These are phyloP conservation scores for Zygosaccharomyces bisporus DNA, from an alignment of 805 yeast species.

Conservation along the genomic window DNA sequence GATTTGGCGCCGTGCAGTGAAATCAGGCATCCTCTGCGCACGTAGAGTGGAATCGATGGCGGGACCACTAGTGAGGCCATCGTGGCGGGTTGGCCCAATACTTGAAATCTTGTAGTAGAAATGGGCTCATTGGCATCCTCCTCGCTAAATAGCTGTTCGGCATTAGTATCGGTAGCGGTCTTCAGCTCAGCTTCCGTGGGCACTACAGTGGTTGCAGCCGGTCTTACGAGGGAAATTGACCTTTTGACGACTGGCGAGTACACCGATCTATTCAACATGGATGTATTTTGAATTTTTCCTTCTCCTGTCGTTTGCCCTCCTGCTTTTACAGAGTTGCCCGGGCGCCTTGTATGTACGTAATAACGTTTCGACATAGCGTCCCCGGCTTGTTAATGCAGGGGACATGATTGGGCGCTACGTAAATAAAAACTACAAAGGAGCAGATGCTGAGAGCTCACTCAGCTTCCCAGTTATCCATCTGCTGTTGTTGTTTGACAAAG, in stretches of 20 bases:
- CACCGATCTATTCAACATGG: not conserved
- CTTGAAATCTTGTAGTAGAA: conserved; percentile 17
- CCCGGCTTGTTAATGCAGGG: not conserved
- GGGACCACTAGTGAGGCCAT: conserved; percentile 25
- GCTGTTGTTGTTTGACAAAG: conserved; percentile 57
- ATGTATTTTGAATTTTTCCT: not conserved
- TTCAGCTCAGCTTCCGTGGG: conserved; percentile 21
- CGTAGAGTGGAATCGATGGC: conserved; percentile 22
- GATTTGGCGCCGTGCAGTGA: conserved; percentile 23
- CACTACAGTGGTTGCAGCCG: conserved; percentile 19
- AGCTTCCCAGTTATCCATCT: conserved; percentile 14
- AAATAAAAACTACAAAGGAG: not conserved
- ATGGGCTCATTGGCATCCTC: conserved; percentile 9
- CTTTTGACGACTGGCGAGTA: conserved; percentile 13
- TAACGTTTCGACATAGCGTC: not conserved
- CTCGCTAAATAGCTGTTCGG: conserved; percentile 17
- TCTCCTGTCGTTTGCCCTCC: not conserved
- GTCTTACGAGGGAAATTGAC: conserved; percentile 24
- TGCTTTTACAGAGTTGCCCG: not conserved
- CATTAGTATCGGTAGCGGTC: conserved; percentile 17
- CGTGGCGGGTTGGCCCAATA: conserved; percentile 27
- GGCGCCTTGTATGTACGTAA: not conserved
- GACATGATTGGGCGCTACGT: conserved; percentile 2
- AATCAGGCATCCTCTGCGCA: conserved; percentile 29
- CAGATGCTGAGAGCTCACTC: not conserved